Evolutionary conservation across 2,329 filamentous ascomycete genomes (phyloP).

Genomic region (Fusarium mexicanum): DNA sequence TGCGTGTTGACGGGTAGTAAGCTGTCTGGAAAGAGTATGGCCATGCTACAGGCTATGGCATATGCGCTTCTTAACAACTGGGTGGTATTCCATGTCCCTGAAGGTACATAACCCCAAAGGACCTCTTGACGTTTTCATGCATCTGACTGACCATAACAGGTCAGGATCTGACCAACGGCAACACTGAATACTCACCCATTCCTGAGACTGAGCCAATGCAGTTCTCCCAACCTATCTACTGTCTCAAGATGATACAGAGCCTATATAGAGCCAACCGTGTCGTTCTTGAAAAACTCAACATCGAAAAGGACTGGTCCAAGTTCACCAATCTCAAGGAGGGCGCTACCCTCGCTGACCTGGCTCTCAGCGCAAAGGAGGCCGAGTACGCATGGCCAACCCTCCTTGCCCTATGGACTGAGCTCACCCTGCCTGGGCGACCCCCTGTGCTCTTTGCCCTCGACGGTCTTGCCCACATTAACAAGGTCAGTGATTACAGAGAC

Average conservation of each 20-base stretch:
- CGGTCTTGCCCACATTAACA: constrained; percentile 84
- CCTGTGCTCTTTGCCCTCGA: constrained; percentile 81
- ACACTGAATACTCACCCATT: constrained; percentile 82
- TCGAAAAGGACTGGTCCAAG: constrained; percentile 56
- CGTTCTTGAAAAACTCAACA: constrained; percentile 65
- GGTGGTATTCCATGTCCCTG: constrained; percentile 89
- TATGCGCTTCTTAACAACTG: constrained; percentile 85
- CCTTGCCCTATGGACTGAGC: constrained; percentile 82
- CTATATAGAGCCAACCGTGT: constrained; percentile 77
- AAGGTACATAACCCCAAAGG: constrained; percentile 67
- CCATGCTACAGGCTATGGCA: constrained; percentile 84
- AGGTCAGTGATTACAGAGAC: constrained; percentile 77
- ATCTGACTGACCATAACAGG: constrained; percentile 52
- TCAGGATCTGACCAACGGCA: constrained; percentile 81
- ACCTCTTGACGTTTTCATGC: neutral
- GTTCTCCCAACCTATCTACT: constrained; percentile 84
- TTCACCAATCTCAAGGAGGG: constrained; percentile 60
- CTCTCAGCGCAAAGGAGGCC: constrained; percentile 75
- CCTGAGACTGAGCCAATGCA: constrained; percentile 64
- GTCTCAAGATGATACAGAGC: constrained; percentile 76
- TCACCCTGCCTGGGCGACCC: constrained; percentile 63
- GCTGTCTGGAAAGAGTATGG: constrained; percentile 85
- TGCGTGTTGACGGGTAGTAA: constrained; percentile 78
- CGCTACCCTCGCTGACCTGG: constrained; percentile 74
- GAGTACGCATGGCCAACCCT: constrained; percentile 85